These are phyloP conservation scores for Debaryomyces prosopidis DNA, from an alignment of 805 yeast species.

Conservation along the genomic window DNA sequence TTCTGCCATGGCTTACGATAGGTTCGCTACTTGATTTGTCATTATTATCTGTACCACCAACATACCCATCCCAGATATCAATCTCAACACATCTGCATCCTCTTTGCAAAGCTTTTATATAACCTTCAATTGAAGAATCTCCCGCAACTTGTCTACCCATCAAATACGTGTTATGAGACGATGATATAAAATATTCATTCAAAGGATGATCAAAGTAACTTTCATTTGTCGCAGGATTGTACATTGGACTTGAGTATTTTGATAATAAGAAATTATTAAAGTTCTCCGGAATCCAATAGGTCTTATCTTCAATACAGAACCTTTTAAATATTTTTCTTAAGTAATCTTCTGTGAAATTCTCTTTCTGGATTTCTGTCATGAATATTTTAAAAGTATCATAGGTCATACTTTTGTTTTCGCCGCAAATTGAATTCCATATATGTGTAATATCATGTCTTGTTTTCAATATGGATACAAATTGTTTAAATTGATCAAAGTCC, in stretches of 20 bases:
- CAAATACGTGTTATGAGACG: constrained; percentile 93
- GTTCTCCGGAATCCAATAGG: constrained; percentile 23
- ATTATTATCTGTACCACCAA: constrained; percentile 36
- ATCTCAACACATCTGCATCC: constrained; percentile 96
- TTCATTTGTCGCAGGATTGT: constrained; percentile 7
- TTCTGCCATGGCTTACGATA: constrained; percentile 84
- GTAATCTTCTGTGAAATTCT: constrained; percentile 28
- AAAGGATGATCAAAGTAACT: constrained; percentile 53
- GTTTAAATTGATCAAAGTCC: constrained; percentile 71
- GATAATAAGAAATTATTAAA: constrained; percentile 39
- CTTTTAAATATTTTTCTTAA: constrained; percentile 29
- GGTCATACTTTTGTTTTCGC: constrained; percentile 17
- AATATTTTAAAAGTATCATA: constrained; percentile 36
- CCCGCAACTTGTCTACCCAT: constrained; percentile 88
- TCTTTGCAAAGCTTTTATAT: constrained; percentile 79
- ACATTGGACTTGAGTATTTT: constrained; percentile 21
- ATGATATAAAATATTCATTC: constrained; percentile 84
- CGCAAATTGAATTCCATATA: constrained; percentile 46
- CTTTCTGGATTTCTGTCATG: constrained; percentile 48
- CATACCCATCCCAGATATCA: constrained; percentile 84
- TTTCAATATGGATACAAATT: constrained; percentile 69
- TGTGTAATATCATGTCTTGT: constrained; percentile 58
- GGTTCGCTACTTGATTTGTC: constrained; percentile 53
- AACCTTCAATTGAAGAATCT: constrained; percentile 85
- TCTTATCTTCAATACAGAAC: constrained; percentile 20